A percentile compares a stretch with the other conserved stretches of the same genome.
Evolutionary conservation across 768 basidiomycete genomes (phyloP).

Genomic region (Termitomyces sp.): DNA sequence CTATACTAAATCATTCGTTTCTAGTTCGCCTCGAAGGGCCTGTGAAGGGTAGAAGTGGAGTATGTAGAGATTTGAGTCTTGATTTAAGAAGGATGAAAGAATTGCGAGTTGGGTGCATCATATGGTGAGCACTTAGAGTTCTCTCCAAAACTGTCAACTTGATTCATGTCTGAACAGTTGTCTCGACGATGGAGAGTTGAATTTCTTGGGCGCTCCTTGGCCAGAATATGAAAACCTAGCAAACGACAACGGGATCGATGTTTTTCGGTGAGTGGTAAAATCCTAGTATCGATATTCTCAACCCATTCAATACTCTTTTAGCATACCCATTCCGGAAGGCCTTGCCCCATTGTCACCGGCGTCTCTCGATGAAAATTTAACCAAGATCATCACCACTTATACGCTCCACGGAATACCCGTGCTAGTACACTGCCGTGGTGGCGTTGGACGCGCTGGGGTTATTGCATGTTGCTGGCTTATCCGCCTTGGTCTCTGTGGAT

Average conservation of each 20-base stretch:
- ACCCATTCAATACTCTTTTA: constrained; percentile 23
- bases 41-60: constrained; percentile 72
- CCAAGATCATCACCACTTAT: constrained; percentile 63
- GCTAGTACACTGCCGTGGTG: constrained; percentile 90
- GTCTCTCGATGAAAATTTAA: constrained; percentile 63
- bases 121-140: constrained; percentile 55
- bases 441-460: constrained; percentile 90
- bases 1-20: background rate
- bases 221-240: constrained; percentile 66
- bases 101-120: constrained; percentile 73
- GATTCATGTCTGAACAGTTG: constrained; percentile 45
- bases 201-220: constrained; percentile 87
- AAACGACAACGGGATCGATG: constrained; percentile 63
- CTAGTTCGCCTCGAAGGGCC: constrained; percentile 73
- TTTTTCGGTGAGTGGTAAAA: constrained; percentile 59
- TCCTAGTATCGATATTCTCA: constrained; percentile 6
- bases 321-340: constrained; percentile 89
- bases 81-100: constrained; percentile 77
- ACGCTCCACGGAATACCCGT: constrained; percentile 70
- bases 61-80: constrained; percentile 76
- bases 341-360: constrained; percentile 63
- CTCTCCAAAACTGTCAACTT: background rate
- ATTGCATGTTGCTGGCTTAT: constrained; percentile 92
- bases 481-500: constrained; percentile 86
- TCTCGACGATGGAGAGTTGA: constrained; percentile 80